These are phyloP conservation scores for Verruconis gallopava DNA, from an alignment of 2,329 filamentous ascomycete genomes.

Conservation along the genomic window DNA sequence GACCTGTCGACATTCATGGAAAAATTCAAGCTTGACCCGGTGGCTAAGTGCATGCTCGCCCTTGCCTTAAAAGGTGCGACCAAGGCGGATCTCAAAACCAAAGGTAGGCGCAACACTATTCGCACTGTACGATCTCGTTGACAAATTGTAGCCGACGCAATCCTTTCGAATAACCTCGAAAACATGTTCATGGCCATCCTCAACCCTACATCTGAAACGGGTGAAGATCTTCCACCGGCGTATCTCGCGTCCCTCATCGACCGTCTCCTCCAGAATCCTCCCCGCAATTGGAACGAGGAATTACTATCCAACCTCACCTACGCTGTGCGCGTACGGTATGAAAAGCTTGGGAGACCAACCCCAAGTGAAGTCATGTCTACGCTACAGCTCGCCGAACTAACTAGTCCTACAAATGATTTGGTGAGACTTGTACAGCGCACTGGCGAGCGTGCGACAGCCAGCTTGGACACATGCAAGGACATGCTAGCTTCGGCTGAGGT, in stretches of 20 bases:
- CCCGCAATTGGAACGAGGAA: slow-evolving; percentile 69
- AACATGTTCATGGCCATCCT: slow-evolving; percentile 68
- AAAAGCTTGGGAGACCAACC: slow-evolving; percentile 33
- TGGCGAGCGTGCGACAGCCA: slow-evolving; percentile 62
- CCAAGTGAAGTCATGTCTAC: slow-evolving; percentile 59
- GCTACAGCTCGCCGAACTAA: slow-evolving; percentile 53
- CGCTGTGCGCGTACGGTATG: slow-evolving; percentile 54
- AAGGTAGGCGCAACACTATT: slow-evolving; percentile 71
- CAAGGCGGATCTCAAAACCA: slow-evolving; percentile 71
- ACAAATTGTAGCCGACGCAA: slow-evolving; percentile 70
- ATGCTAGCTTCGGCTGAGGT: slow-evolving; percentile 42
- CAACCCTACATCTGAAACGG: slow-evolving; percentile 41
- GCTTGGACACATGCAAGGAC: slow-evolving; percentile 55
- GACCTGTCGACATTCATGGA: slow-evolving; percentile 92
- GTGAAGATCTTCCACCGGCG: slow-evolving; percentile 51
- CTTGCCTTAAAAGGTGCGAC: slow-evolving; percentile 77
- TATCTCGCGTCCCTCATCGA: slow-evolving; percentile 74
- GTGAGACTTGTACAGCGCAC: slow-evolving; percentile 56
- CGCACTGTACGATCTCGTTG: no score
- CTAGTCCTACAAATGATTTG: slow-evolving; percentile 50
- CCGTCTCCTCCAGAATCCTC: slow-evolving; percentile 74
- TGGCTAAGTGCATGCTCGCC: slow-evolving; percentile 77
- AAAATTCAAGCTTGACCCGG: slow-evolving; percentile 83
- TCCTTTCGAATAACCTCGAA: slow-evolving; percentile 66
- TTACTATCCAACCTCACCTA: slow-evolving; percentile 55